A percentile compares a stretch with the other conserved stretches of the same genome.
Conservation (phyloP, 345 rosid genomes). For the Camelina hispida region DNA sequence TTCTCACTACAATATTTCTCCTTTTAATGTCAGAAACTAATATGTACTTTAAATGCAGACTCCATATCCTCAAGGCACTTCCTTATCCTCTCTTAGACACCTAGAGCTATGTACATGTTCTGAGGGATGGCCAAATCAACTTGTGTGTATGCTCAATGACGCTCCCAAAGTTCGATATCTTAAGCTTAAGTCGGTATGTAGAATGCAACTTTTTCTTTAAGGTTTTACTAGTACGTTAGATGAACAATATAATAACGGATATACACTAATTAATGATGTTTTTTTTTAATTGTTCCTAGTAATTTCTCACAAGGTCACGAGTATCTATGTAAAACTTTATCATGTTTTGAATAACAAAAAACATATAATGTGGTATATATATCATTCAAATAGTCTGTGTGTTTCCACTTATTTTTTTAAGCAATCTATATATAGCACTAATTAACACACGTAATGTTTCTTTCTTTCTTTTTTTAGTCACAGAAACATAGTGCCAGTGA, state of each 20-base stretch:
- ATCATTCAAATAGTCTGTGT: background rate
- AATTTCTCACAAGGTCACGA: background rate
- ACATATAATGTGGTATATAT: background rate
- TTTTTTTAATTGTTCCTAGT: background rate
- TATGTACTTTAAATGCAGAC: background rate
- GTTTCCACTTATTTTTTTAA: background rate
- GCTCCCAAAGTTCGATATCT: slow-evolving; percentile 21
- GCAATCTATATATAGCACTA: no score
- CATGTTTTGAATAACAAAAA: background rate
- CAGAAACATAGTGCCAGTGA: slow-evolving; percentile 16
- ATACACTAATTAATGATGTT: background rate
- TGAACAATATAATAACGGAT: background rate
- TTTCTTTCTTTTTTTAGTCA: background rate
- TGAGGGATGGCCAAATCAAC: slow-evolving; percentile 15
- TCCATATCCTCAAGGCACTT: slow-evolving; percentile 16
- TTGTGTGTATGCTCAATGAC: slow-evolving; percentile 1
- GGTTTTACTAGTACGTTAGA: background rate
- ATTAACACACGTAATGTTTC: background rate
- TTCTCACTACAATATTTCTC: slow-evolving; percentile 4
- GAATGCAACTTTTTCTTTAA: background rate
- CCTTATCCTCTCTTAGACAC: slow-evolving; percentile 21
- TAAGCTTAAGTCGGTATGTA: slow-evolving; percentile 33
- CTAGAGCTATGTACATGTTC: slow-evolving; percentile 33
- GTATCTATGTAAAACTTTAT: background rate
- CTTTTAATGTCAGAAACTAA: background rate